Conservation (phyloP, 2,329 filamentous ascomycete genomes). For the Beauveria brongniartii region DNA sequence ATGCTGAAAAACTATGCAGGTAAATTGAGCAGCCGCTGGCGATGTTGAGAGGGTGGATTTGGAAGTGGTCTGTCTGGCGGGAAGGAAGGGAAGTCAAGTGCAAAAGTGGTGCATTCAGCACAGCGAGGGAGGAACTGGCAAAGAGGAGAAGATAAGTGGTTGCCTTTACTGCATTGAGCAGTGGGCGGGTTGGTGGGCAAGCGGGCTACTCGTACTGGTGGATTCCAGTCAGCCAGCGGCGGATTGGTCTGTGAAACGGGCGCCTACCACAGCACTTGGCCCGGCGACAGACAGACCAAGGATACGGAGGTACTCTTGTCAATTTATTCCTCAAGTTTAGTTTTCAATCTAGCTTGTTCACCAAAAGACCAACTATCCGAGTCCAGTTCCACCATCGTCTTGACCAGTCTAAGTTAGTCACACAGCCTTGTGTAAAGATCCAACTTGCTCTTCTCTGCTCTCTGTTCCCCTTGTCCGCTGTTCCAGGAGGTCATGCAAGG, state of each 20-base stretch:
- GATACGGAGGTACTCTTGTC: too few species aligned
- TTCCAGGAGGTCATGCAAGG: not conserved
- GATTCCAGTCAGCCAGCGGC: not conserved
- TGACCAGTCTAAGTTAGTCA: not conserved
- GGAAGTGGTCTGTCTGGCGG: not conserved
- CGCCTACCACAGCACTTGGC: not conserved
- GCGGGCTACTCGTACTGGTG: not conserved
- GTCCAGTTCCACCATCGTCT: too few species aligned
- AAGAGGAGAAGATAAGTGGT: not conserved
- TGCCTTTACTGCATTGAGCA: not conserved
- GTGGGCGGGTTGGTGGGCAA: not conserved
- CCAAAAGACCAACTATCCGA: too few species aligned
- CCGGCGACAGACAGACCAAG: too few species aligned
- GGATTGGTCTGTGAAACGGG: not conserved
- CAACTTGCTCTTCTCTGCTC: not conserved
- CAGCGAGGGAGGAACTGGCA: not conserved
- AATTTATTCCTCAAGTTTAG: too few species aligned
- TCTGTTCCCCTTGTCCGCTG: not conserved
- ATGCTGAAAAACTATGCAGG: not conserved
- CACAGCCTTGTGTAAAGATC: not conserved
- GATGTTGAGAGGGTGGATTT: not conserved
- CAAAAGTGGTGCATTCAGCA: conserved; percentile 1
- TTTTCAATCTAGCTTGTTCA: too few species aligned
- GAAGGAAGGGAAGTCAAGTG: conserved; percentile 7
- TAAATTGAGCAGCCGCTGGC: not conserved